Percentiles rank a stretch among this genome's conserved stretches.
These are phyloP conservation scores for Rhizopogon salebrosus DNA, from an alignment of 768 basidiomycete genomes.

Conservation along the genomic window DNA sequence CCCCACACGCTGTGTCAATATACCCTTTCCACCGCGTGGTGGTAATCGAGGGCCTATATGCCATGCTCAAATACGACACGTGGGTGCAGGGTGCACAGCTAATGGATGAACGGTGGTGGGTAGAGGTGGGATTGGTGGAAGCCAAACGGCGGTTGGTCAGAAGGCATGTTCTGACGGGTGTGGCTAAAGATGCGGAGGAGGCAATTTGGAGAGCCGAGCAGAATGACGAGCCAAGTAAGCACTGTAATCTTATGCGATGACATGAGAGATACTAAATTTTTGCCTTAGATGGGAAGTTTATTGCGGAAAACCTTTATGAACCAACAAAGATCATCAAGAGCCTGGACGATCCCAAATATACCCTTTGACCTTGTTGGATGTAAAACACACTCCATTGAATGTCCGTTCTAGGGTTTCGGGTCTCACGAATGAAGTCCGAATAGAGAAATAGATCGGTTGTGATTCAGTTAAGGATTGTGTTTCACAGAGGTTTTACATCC, in stretches of 20 bases:
- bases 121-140: slow-evolving; percentile 51
- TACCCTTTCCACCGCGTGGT: slow-evolving; percentile 67
- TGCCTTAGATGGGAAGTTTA: slow-evolving; percentile 37
- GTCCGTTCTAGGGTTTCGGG: neutral
- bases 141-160: slow-evolving; percentile 58
- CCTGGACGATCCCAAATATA: slow-evolving; percentile 33
- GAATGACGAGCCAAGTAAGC: slow-evolving; percentile 73
- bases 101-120: slow-evolving; percentile 77
- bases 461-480: neutral
- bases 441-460: neutral
- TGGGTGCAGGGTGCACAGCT: slow-evolving; percentile 63
- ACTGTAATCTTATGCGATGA: neutral
- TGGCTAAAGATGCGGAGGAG: slow-evolving; percentile 59
- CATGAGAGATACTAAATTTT: neutral
- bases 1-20: slow-evolving; percentile 52
- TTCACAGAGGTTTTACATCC: neutral
- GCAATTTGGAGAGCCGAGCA: slow-evolving; percentile 68
- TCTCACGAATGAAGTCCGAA: neutral
- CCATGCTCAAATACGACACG: slow-evolving; percentile 49
- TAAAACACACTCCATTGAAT: neutral
- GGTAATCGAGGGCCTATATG: slow-evolving; percentile 88
- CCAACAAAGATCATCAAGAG: slow-evolving; percentile 38
- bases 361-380: neutral
- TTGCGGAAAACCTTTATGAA: slow-evolving; percentile 32
- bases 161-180: slow-evolving; percentile 75